These are phyloP conservation scores for Stagonosporopsis rhizophila DNA, from an alignment of 2,329 filamentous ascomycete genomes.

Conservation along the genomic window DNA sequence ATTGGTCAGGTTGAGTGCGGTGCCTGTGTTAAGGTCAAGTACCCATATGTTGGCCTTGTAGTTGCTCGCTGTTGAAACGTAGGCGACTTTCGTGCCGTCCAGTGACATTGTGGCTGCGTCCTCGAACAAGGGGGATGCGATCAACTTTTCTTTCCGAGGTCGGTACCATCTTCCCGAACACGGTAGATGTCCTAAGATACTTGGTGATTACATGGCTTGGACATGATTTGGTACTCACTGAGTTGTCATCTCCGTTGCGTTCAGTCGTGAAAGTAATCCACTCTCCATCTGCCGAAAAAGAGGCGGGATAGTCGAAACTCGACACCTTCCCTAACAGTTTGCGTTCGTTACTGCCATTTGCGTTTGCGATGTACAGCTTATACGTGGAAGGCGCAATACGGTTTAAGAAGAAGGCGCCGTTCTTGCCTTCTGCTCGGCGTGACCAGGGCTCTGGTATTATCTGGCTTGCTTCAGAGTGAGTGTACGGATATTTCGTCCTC, in stretches of 20 bases:
- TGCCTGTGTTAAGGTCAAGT: background rate
- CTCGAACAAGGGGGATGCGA: background rate
- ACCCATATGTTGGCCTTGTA: background rate
- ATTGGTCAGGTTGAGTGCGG: background rate
- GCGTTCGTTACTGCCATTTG: conserved; percentile 50
- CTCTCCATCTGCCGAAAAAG: background rate
- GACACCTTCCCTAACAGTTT: conserved; percentile 40
- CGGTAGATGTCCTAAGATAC: background rate
- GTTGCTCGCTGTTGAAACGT: background rate
- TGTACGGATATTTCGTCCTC: background rate
- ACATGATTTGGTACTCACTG: conserved; percentile 3
- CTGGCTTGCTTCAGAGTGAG: background rate
- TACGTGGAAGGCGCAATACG: conserved; percentile 45
- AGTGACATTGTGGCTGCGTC: background rate
- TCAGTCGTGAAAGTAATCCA: conserved; percentile 26
- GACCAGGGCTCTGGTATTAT: background rate
- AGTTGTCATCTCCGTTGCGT: conserved; percentile 35
- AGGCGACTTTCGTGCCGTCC: background rate
- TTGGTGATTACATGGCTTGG: background rate
- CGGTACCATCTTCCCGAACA: no score
- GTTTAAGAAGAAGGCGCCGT: conserved; percentile 44
- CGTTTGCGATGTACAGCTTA: conserved; percentile 39
- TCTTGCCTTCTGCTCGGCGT: conserved; percentile 16
- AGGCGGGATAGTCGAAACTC: background rate
- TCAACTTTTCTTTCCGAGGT: no score